Conservation (phyloP, 345 rosid genomes). For the Geranium rotundifolium region DNA sequence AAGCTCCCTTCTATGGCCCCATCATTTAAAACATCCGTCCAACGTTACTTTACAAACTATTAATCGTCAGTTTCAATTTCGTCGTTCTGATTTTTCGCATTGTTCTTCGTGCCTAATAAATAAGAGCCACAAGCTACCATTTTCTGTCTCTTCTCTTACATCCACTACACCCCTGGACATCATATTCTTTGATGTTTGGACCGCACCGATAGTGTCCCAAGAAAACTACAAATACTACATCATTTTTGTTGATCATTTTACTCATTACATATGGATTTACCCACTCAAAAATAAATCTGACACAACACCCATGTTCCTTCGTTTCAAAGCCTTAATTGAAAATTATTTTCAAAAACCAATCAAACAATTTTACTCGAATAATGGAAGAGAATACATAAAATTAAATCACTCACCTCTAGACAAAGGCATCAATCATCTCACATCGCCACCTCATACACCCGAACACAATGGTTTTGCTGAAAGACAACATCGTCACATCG, state of each 20-base stretch:
- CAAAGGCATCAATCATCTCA: background rate
- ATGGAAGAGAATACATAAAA: background rate
- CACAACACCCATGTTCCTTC: background rate
- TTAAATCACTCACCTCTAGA: background rate
- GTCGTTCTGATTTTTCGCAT: background rate
- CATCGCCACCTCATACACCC: background rate
- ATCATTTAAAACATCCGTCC: background rate
- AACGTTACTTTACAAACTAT: no score
- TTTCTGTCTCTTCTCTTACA: background rate
- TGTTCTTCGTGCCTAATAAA: background rate
- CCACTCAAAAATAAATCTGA: background rate
- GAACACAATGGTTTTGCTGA: background rate
- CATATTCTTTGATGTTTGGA: background rate
- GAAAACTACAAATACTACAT: background rate
- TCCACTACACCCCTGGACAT: background rate
- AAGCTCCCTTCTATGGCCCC: no score
- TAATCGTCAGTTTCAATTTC: background rate
- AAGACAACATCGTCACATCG: background rate
- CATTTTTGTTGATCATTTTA: constrained; percentile 1
- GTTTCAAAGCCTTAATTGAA: background rate
- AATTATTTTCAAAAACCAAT: background rate
- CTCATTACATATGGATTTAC: constrained; percentile 1
- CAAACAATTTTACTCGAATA: background rate
- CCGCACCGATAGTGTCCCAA: background rate
- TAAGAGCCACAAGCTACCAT: constrained; percentile 7